phyloP scores from a whole-genome alignment of 2,329 filamentous ascomycete species.

The Arachnomyces sp. region DNA sequence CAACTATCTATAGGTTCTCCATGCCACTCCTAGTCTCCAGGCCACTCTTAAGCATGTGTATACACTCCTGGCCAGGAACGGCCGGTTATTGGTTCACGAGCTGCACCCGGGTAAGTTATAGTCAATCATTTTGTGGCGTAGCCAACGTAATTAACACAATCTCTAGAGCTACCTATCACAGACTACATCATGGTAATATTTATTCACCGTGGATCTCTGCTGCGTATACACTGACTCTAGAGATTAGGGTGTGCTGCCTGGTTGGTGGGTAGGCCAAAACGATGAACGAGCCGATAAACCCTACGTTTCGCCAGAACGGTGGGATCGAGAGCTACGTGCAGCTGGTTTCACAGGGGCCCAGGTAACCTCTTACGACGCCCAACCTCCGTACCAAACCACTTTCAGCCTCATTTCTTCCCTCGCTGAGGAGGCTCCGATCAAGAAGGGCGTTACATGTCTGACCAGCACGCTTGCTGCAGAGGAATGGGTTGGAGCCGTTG shows the following conservation, averaged over 20 bases:
- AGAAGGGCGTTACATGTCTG: not conserved
- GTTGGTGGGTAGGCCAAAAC: slow-evolving; percentile 25
- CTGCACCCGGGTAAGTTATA: not conserved
- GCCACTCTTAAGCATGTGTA: not conserved
- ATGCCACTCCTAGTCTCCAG: not conserved
- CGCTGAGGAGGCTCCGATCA: slow-evolving; percentile 8
- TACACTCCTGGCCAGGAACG: not conserved
- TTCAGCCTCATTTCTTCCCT: slow-evolving; percentile 11
- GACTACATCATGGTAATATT: not conserved
- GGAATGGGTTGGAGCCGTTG: slow-evolving; percentile 3
- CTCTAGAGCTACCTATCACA: not conserved
- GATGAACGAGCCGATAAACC: slow-evolving; percentile 19
- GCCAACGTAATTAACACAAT: not conserved
- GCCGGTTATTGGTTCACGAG: not conserved
- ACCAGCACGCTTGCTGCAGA: not conserved
- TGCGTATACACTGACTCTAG: not conserved
- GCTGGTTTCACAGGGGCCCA: slow-evolving; percentile 28
- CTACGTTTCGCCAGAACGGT: slow-evolving; percentile 17
- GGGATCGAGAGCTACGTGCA: slow-evolving; percentile 18
- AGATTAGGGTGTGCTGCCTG: slow-evolving; percentile 16
- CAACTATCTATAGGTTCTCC: not conserved
- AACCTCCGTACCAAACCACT: slow-evolving; percentile 5
- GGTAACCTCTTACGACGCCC: slow-evolving; percentile 14
- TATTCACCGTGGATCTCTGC: not conserved
- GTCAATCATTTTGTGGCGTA: no score